Evolutionary conservation across 2,329 filamentous ascomycete genomes (phyloP).

Genomic region (Verticillium dahliae): DNA sequence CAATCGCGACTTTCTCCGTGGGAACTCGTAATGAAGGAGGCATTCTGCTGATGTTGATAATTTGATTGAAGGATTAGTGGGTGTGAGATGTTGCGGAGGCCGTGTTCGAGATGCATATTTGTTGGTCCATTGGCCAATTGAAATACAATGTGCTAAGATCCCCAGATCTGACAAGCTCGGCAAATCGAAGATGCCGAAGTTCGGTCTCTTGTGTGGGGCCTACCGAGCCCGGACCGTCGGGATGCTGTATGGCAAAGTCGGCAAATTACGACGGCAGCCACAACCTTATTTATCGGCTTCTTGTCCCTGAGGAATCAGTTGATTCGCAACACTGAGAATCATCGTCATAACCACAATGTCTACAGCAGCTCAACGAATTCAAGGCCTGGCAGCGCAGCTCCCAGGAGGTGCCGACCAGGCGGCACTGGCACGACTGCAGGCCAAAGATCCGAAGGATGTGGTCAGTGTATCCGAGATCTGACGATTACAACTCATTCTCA

Average conservation of each 20-base stretch:
- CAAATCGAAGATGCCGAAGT: background rate
- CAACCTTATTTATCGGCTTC: background rate
- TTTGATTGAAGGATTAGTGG: no score
- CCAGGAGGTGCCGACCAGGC: background rate
- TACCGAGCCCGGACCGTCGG: background rate
- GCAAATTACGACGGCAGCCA: background rate
- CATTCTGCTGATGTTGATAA: background rate
- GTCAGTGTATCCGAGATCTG: conserved; percentile 23
- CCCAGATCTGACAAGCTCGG: background rate
- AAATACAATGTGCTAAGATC: no score
- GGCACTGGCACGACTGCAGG: conserved; percentile 50
- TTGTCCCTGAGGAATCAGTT: background rate
- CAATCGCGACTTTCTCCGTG: background rate
- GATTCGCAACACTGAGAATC: background rate
- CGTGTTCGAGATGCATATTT: no score
- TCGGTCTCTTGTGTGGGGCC: background rate
- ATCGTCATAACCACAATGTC: background rate
- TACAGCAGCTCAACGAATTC: background rate
- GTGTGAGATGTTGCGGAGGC: no score
- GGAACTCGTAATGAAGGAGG: background rate
- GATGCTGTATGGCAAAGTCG: background rate
- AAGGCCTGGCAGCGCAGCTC: background rate
- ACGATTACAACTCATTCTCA: background rate
- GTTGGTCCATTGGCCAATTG: no score
- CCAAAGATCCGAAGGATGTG: conserved; percentile 91